Percentiles rank a stretch among this genome's conserved stretches.
phyloP scores from a whole-genome alignment of 345 rosid genomes.

The Lepidium aucheri region DNA sequence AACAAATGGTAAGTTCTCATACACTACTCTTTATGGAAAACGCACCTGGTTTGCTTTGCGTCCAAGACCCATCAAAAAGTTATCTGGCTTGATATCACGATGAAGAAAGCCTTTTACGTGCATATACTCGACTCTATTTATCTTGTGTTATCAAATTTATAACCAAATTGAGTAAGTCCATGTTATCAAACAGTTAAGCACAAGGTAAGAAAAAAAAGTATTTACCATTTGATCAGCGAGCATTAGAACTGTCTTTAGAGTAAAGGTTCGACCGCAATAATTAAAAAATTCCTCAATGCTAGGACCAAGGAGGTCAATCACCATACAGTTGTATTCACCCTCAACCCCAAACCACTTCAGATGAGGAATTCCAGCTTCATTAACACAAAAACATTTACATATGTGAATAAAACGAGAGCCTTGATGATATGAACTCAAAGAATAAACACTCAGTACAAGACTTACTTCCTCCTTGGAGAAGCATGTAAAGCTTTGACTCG shows the following conservation, averaged over 20 bases:
- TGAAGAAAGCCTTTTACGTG: conserved; percentile 91
- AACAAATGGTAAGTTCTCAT: neutral
- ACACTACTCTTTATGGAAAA: neutral
- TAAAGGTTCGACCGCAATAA: conserved; percentile 67
- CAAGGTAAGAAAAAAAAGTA: neutral
- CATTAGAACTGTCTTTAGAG: conserved; percentile 80
- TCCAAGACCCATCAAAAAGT: conserved; percentile 94
- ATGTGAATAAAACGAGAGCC: no score
- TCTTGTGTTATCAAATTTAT: conserved; percentile 9
- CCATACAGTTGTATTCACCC: conserved; percentile 74
- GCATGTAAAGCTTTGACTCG: conserved; percentile 81
- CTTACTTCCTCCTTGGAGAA: conserved; percentile 96
- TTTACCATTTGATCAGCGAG: conserved; percentile 84
- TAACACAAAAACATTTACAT: neutral
- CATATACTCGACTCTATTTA: conserved; percentile 93
- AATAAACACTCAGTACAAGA: neutral
- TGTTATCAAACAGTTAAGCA: neutral
- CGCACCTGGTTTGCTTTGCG: conserved; percentile 94
- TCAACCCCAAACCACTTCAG: conserved; percentile 93
- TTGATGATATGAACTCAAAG: neutral
- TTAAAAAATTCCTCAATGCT: conserved; percentile 86
- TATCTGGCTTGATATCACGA: conserved; percentile 97
- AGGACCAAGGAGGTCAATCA: conserved; percentile 88
- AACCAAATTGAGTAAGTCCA: neutral
- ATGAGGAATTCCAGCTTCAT: conserved; percentile 76